phyloP scores from a whole-genome alignment of 2,329 filamentous ascomycete genomes.

The Beauveria sp. region DNA sequence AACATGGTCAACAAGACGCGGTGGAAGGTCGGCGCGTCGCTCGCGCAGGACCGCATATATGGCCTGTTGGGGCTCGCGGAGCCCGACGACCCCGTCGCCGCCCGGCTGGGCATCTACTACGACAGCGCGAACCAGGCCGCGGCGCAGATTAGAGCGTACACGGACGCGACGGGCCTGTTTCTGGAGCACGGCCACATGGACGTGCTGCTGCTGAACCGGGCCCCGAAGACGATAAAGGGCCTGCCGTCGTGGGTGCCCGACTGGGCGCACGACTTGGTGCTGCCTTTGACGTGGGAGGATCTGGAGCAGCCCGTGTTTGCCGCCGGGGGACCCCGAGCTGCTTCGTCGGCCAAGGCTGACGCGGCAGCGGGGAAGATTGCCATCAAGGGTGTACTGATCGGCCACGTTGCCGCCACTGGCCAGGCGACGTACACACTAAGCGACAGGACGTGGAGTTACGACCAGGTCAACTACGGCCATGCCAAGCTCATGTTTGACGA shows the following conservation, averaged over 20 bases:
- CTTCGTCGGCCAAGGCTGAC: too few relatives aligned
- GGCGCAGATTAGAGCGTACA: too few relatives aligned
- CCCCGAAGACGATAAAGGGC: too few relatives aligned
- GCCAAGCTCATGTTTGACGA: constrained; percentile 21
- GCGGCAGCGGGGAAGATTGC: too few relatives aligned
- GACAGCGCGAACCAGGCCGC: too few relatives aligned
- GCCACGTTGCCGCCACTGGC: background rate
- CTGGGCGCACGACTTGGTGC: constrained; percentile 22
- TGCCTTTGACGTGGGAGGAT: constrained; percentile 19
- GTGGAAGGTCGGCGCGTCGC: too few relatives aligned
- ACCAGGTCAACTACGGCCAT: too few relatives aligned
- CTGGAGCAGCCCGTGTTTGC: constrained; percentile 17
- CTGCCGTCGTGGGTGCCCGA: constrained; percentile 29
- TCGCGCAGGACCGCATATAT: constrained; percentile 24
- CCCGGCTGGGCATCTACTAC: too few relatives aligned
- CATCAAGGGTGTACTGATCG: background rate
- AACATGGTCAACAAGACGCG: too few relatives aligned
- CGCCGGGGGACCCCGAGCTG: too few relatives aligned
- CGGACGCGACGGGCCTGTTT: too few relatives aligned
- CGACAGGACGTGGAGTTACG: too few relatives aligned
- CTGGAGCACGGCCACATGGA: constrained; percentile 20
- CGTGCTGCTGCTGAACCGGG: constrained; percentile 22
- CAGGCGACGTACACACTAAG: background rate
- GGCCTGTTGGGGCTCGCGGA: constrained; percentile 23
- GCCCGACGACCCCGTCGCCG: constrained; percentile 16